These are phyloP conservation scores for Talaromyces rugulosus DNA, from an alignment of 2,329 filamentous ascomycete species.

Conservation along the genomic window DNA sequence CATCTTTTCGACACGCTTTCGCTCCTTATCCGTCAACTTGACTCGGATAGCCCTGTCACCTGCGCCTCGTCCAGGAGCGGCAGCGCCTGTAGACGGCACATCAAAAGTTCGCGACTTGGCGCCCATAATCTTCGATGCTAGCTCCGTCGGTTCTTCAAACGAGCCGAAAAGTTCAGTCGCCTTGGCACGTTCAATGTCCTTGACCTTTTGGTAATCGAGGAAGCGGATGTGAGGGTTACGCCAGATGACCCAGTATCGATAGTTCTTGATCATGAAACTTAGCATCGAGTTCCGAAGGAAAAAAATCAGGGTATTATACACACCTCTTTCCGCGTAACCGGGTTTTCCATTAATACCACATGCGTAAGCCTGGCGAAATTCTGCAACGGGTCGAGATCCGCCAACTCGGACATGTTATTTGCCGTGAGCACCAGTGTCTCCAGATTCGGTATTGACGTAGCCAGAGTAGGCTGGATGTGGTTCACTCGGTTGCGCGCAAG, in stretches of 20 bases:
- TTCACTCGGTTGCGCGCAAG: slow-evolving; percentile 84
- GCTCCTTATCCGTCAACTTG: slow-evolving; percentile 84
- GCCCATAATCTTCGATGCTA: slow-evolving; percentile 80
- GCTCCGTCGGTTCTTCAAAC: slow-evolving; percentile 66
- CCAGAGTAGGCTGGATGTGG: slow-evolving; percentile 71
- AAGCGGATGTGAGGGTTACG: slow-evolving; percentile 79
- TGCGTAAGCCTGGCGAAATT: slow-evolving; percentile 69
- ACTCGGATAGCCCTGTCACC: slow-evolving; percentile 66
- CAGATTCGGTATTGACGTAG: slow-evolving; percentile 74
- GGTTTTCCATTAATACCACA: slow-evolving; percentile 78
- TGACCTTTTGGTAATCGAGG: slow-evolving; percentile 89
- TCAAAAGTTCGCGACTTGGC: slow-evolving; percentile 76
- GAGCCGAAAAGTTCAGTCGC: slow-evolving; percentile 82
- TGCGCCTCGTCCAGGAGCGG: slow-evolving; percentile 32
- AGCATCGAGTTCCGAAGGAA: not conserved
- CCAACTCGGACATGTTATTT: slow-evolving; percentile 78
- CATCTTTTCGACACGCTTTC: slow-evolving; percentile 76
- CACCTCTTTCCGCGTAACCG: slow-evolving; percentile 88
- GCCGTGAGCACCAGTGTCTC: slow-evolving; percentile 75
- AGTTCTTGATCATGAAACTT: slow-evolving; percentile 57
- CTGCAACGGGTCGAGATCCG: slow-evolving; percentile 77
- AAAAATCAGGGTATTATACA: slow-evolving; percentile 27
- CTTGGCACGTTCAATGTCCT: slow-evolving; percentile 72
- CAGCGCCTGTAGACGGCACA: slow-evolving; percentile 34
- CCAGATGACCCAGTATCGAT: slow-evolving; percentile 89